Base-by-base conservation (phyloP, 148 eudicot species). In the Polygonum maritimum region DNA sequence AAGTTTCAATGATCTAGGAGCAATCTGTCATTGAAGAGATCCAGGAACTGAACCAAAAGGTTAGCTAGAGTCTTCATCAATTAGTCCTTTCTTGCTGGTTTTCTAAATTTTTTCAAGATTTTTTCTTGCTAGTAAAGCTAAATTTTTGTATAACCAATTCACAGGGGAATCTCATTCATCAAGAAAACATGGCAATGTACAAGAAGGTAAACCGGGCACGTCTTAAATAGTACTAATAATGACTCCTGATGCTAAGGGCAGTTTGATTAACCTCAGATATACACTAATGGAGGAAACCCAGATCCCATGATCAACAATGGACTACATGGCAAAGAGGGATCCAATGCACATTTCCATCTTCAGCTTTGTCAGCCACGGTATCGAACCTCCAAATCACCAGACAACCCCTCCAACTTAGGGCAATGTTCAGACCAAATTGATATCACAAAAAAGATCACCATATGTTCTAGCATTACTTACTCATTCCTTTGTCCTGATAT, bases 1-100 rank as follows among this genome's bases (percentile, higher is more conserved):
- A n/a, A 6, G 65, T 79, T 51, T 51, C 19, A 51, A 51, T 51
- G 21, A 51, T 51, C 80, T 71, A 92, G 97, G 94, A 90, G 55
- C 89, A 90, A 77, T 77, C 84, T 72, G 73, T 88, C 54, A 80
- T 77, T 41, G 91, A 86, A 51, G 91, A 92, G 81, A 86, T 90
- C 81, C 85, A 90, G 72, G 94, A 90, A 74, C 82, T 92, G 39
- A 84, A 79, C 72, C 82, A 57, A 78, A 88, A 86, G 92, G 97
- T 91, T 36, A 79, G 48, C 7, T 58, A 22, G 36, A 62, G 73
- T 75, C 62, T 52, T 26, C 45, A 78, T 71, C 22, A 21, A 55
- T 52, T 7, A 19, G 14, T 62, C 40, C 3, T 33, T 74, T 76
- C 70, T 73, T 51, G 44, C 14, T 72, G 33, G 13, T 48, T 35